These are phyloP conservation scores for Colletotrichum euphorbiae DNA, from an alignment of 2,329 filamentous ascomycete genomes.

Conservation along the genomic window DNA sequence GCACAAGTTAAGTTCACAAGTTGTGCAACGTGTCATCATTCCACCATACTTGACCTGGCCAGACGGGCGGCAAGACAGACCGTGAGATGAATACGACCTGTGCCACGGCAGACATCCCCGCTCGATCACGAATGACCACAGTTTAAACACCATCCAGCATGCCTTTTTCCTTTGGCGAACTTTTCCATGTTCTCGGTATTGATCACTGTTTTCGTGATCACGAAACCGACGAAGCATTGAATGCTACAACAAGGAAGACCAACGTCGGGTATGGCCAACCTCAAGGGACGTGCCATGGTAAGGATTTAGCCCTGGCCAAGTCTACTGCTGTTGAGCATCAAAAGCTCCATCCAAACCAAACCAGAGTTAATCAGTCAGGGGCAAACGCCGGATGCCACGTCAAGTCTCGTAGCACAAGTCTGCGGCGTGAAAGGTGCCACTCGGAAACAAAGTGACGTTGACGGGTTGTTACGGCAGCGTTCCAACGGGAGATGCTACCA, in stretches of 20 bases:
- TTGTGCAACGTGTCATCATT: background rate
- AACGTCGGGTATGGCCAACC: too few species aligned
- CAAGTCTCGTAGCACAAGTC: background rate
- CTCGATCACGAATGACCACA: background rate
- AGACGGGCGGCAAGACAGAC: background rate
- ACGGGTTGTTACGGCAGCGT: slow-evolving; percentile 8
- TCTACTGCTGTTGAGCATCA: too few species aligned
- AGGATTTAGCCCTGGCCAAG: too few species aligned
- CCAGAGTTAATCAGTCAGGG: too few species aligned
- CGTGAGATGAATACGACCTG: background rate
- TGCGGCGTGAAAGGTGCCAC: background rate
- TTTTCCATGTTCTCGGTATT: too few species aligned
- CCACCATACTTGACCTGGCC: background rate
- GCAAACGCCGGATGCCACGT: background rate
- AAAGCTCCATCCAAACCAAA: too few species aligned
- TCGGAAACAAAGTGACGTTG: background rate
- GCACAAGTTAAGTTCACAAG: background rate
- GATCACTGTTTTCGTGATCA: too few species aligned
- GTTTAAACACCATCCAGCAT: too few species aligned
- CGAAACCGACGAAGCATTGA: too few species aligned
- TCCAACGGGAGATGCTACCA: background rate
- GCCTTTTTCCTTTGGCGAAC: too few species aligned
- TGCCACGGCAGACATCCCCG: background rate
- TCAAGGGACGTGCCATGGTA: too few species aligned
- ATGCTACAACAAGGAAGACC: too few species aligned